Evolutionary conservation across 768 basidiomycete genomes (phyloP), one percentile per base, ranked within the genome.

Genomic region (Kwoniella dendrophila): DNA sequence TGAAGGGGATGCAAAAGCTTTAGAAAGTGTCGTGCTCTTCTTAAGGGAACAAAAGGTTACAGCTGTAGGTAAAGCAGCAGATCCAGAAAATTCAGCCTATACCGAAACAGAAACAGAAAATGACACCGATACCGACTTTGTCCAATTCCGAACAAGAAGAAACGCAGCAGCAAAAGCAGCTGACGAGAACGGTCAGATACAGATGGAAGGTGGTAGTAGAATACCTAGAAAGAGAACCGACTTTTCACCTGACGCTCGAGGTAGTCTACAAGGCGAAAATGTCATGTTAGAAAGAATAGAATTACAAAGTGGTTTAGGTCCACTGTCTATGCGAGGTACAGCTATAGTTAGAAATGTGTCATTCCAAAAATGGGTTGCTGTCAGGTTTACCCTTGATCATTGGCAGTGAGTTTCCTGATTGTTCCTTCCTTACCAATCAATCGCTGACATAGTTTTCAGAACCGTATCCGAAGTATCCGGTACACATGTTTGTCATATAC

Each of bases 1-100:
- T 32, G 74, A 72, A 6, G 66, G 59, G 12, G 69, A 71, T n/a
- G 89, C 91, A 78, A 79, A 86, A 6, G 86, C 90, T 72, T 84
- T 97, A 51, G 95, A 96, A 78, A 90, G 90, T 63, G 90, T 98
- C 60, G 92, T 93, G 78, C 84, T 93, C 41, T 98, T 97, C 82
- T 82, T 95, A 52, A 87, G 93, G 1, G 90, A 92, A 80, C 94
- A 97, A 79, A 92, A 92, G 74, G 94, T 94, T 16, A 84, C 92
- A 1, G 95, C 95, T 1, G 93, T 99, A 8, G 90, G 89, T 4
- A 71, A 72, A 60, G 69, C 73, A 7, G 70, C 67, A 12, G 90
- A 92, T 69, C 64, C 69, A 4, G 90, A 89, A 20, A 65, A 68
- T 22, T 62, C 62, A 3, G 67, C 63, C 10, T 56, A 55, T 67